Conservation (phyloP, 371 early-diverging fungal species). For the Encephalitozoon romaleae region DNA sequence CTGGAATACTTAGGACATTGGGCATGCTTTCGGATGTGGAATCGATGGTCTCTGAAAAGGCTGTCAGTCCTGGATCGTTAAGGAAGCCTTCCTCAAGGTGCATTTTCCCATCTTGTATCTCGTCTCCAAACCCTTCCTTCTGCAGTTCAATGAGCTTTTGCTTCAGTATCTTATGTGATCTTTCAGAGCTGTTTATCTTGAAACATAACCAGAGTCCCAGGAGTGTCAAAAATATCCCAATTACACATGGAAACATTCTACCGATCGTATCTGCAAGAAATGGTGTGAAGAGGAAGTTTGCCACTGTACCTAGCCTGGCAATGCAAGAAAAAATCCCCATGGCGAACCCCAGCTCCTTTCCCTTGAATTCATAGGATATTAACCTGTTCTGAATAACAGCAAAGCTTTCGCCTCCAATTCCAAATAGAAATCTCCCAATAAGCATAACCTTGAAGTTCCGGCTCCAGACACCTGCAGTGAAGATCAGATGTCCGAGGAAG, state of each 20-base stretch:
- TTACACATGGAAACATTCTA: slow-evolving; percentile 3
- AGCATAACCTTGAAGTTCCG: slow-evolving; percentile 63
- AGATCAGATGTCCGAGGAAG: slow-evolving; percentile 64
- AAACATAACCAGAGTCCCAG: slow-evolving; percentile 12
- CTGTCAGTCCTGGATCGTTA: not conserved
- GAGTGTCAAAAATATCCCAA: slow-evolving; percentile 24
- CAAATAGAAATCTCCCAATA: slow-evolving; percentile 65
- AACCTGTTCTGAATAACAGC: slow-evolving; percentile 65
- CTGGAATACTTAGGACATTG: not conserved
- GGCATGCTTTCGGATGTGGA: not conserved
- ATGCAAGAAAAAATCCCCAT: slow-evolving; percentile 64
- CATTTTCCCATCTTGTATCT: not conserved
- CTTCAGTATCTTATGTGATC: slow-evolving; percentile 1
- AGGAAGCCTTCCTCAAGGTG: not conserved
- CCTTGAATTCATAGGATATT: slow-evolving; percentile 63
- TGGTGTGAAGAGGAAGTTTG: slow-evolving; percentile 65
- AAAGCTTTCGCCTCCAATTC: slow-evolving; percentile 67
- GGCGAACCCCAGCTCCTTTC: slow-evolving; percentile 64
- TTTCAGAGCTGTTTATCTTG: slow-evolving; percentile 4
- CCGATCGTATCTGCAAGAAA: not conserved
- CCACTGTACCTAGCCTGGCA: slow-evolving; percentile 65
- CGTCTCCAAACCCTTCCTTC: not conserved
- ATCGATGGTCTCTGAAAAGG: not conserved
- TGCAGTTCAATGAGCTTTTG: not conserved
- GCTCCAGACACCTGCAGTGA: slow-evolving; percentile 62